These are phyloP conservation scores for Rubus parviflorus DNA, from an alignment of 306 rosid genomes.

Conservation along the genomic window DNA sequence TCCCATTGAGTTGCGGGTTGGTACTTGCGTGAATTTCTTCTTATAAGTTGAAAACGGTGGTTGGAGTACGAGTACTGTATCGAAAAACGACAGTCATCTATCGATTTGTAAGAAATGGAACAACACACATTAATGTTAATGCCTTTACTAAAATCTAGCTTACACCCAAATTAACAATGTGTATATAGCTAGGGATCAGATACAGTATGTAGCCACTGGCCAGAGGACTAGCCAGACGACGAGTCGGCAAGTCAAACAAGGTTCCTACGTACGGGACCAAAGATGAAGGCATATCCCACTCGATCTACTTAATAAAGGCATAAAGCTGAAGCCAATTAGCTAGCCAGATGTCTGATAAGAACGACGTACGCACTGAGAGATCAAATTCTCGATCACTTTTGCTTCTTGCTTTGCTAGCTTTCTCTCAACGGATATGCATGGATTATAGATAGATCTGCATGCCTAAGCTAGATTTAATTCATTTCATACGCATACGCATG, in stretches of 20 bases:
- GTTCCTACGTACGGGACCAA: neutral
- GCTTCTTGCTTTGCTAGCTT: neutral
- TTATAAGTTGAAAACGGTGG: too few species aligned
- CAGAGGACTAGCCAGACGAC: neutral
- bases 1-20: neutral
- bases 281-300: neutral
- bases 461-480: slow-evolving; percentile 1
- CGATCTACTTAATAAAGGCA: neutral
- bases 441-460: slow-evolving; percentile 1
- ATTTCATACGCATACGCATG: slow-evolving; percentile 4
- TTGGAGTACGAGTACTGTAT: too few species aligned
- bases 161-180: too few species aligned
- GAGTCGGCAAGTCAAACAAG: slow-evolving; percentile 4
- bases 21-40: too few species aligned
- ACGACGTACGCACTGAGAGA: neutral
- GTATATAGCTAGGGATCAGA: neutral
- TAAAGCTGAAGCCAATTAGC: slow-evolving; percentile 3
- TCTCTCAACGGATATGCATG: slow-evolving; percentile 30
- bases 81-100: too few species aligned
- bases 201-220: neutral
- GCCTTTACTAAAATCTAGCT: too few species aligned
- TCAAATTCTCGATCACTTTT: slow-evolving; percentile 15
- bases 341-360: slow-evolving; percentile 5
- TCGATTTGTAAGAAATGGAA: too few species aligned
- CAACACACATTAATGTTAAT: neutral